These are phyloP conservation scores for Spiraea crenata DNA, from an alignment of 331 rosid genomes.

Conservation along the genomic window DNA sequence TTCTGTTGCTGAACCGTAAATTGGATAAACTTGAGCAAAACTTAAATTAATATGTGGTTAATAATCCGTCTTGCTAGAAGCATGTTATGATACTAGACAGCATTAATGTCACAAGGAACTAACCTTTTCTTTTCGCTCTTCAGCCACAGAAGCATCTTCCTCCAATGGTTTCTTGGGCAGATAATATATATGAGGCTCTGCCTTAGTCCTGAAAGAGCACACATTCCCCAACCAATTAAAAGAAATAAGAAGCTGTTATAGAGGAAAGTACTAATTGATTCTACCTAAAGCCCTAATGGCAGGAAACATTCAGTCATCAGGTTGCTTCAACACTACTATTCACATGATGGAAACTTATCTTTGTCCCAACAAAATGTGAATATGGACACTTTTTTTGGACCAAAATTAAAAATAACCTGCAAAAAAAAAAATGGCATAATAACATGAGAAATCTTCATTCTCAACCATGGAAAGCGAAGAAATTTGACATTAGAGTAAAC, in stretches of 20 bases:
- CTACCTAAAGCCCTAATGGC: constrained; percentile 49
- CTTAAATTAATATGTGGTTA: too few species aligned
- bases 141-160: constrained; percentile 41
- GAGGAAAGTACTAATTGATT: constrained; percentile 17
- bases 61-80: too few species aligned
- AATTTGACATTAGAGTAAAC: not conserved
- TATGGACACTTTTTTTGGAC: constrained; percentile 99
- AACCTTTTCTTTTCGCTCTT: constrained; percentile 78
- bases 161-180: constrained; percentile 75
- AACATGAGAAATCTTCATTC: constrained; percentile 13
- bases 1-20: too few species aligned
- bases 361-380: constrained; percentile 92
- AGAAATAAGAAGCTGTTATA: constrained; percentile 1
- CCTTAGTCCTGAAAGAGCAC: constrained; percentile 63
- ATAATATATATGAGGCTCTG: constrained; percentile 83
- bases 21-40: too few species aligned
- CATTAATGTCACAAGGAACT: constrained; percentile 9
- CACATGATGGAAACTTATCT: constrained; percentile 97
- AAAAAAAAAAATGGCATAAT: constrained; percentile 22
- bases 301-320: constrained; percentile 51
- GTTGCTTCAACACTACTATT: constrained; percentile 65
- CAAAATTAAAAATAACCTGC: constrained; percentile 99
- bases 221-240: constrained; percentile 26
- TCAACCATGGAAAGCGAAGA: constrained; percentile 18
- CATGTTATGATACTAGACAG: too few species aligned